These are phyloP conservation scores for Russula foetens DNA, from an alignment of 768 basidiomycete species.

Conservation along the genomic window DNA sequence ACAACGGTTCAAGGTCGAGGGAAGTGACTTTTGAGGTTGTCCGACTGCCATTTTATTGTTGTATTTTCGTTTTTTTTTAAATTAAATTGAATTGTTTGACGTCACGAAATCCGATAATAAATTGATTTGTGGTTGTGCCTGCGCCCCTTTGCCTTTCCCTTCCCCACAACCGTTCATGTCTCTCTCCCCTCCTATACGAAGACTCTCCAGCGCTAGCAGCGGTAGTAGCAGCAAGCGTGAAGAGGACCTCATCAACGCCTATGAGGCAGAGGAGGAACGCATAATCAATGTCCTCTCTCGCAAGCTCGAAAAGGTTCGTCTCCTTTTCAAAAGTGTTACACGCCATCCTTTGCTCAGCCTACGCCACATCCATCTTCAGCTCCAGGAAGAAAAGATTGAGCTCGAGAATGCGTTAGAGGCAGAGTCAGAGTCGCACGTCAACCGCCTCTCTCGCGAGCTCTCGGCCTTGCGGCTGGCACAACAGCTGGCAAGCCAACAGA, in stretches of 20 bases:
- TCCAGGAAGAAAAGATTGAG: conserved; percentile 78
- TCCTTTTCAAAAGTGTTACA: not conserved
- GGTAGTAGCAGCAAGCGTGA: conserved; percentile 38
- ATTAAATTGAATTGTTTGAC: not conserved
- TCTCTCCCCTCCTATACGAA: conserved; percentile 47
- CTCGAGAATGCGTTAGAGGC: conserved; percentile 78
- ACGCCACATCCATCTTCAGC: conserved; percentile 32
- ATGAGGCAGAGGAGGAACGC: conserved; percentile 85
- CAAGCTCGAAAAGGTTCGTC: conserved; percentile 71
- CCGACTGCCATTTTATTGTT: not conserved
- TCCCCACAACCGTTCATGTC: conserved; percentile 25
- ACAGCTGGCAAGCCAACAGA: conserved; percentile 34
- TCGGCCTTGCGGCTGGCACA: conserved; percentile 54
- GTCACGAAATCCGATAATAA: not conserved
- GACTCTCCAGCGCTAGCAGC: conserved; percentile 48
- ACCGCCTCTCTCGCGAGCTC: conserved; percentile 63
- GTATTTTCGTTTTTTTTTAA: not conserved
- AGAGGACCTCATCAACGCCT: conserved; percentile 79
- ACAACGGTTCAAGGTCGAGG: conserved; percentile 80
- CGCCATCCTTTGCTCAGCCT: not conserved
- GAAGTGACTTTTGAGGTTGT: conserved; percentile 54
- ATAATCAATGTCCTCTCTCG: conserved; percentile 77
- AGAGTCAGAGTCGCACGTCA: conserved; percentile 81
- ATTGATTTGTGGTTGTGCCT: too few relatives aligned
- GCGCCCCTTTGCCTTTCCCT: not conserved